Evolutionary conservation across 2,329 filamentous ascomycete species (phyloP).

Genomic region (Aureobasidium pullulans): DNA sequence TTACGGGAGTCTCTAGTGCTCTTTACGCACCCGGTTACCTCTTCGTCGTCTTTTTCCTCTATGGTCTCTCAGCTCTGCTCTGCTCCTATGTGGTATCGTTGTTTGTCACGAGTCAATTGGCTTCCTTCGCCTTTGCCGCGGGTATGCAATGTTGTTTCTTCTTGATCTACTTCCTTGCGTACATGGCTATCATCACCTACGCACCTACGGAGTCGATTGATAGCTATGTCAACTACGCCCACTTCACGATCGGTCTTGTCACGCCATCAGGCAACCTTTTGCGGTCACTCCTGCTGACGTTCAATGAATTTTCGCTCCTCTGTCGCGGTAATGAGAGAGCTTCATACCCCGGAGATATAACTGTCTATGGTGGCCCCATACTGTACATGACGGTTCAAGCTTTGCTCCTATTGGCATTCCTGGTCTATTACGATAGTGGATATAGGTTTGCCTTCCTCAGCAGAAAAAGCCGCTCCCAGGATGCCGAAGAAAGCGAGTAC

Average conservation of each 20-base stretch:
- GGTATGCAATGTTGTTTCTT: slow-evolving; percentile 59
- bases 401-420: slow-evolving; percentile 59
- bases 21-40: slow-evolving; percentile 79
- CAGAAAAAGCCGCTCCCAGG: slow-evolving; percentile 36
- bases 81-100: slow-evolving; percentile 76
- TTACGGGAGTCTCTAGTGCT: slow-evolving; percentile 53
- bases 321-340: slow-evolving; percentile 61
- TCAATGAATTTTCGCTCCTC: slow-evolving; percentile 78
- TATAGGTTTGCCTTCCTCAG: slow-evolving; percentile 51
- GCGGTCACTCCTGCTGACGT: slow-evolving; percentile 64
- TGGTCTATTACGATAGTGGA: slow-evolving; percentile 77
- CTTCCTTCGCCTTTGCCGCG: slow-evolving; percentile 76
- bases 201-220: slow-evolving; percentile 64
- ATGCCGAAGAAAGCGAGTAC: slow-evolving; percentile 37
- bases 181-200: slow-evolving; percentile 49
- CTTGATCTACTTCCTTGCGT: slow-evolving; percentile 42
- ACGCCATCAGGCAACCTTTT: slow-evolving; percentile 72
- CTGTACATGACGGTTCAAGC: slow-evolving; percentile 73
- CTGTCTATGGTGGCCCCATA: slow-evolving; percentile 75
- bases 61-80: slow-evolving; percentile 69
- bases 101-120: slow-evolving; percentile 69
- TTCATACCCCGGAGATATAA: slow-evolving; percentile 61
- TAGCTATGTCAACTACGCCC: slow-evolving; percentile 56
- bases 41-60: slow-evolving; percentile 73
- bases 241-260: slow-evolving; percentile 67